Percentiles rank a stretch among this genome's conserved stretches.
These are phyloP conservation scores for Talaromyces sp. DNA, from an alignment of 2,329 filamentous ascomycete species.

Conservation along the genomic window DNA sequence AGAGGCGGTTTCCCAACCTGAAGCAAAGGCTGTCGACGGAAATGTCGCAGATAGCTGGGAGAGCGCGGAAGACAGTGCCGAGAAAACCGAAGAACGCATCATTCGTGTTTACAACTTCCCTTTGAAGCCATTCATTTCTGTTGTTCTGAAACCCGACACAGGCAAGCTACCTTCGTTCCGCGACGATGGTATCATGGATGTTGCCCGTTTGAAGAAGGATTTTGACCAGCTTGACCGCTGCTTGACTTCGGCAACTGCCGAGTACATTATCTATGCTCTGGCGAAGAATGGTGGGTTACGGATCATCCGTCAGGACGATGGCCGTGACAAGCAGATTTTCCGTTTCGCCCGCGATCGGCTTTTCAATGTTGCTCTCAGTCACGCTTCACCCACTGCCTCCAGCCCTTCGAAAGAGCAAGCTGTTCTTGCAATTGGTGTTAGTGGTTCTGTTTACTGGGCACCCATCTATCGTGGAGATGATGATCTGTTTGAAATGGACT, in stretches of 20 bases:
- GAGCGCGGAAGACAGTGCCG: constrained; percentile 65
- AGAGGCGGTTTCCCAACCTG: constrained; percentile 26
- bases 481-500: constrained; percentile 70
- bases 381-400: constrained; percentile 50
- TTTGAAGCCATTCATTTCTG: constrained; percentile 91
- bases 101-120: constrained; percentile 92
- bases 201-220: constrained; percentile 91
- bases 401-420: constrained; percentile 61
- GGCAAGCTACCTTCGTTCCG: constrained; percentile 57
- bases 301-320: constrained; percentile 90
- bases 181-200: constrained; percentile 79
- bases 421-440: constrained; percentile 87
- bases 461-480: constrained; percentile 70
- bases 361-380: constrained; percentile 85
- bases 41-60: constrained; percentile 83
- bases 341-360: constrained; percentile 87
- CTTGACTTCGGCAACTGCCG: constrained; percentile 79
- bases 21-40: constrained; percentile 39
- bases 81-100: constrained; percentile 59
- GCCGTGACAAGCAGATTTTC: constrained; percentile 86
- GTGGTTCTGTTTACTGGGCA: constrained; percentile 95
- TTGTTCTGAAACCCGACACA: constrained; percentile 54
- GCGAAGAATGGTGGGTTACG: constrained; percentile 88
- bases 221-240: constrained; percentile 97
- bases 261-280: constrained; percentile 91